Evolutionary conservation across 257 asterid genomes (phyloP), one percentile per base, ranked within the genome.

Genomic region (Solanum chiquidenum): DNA sequence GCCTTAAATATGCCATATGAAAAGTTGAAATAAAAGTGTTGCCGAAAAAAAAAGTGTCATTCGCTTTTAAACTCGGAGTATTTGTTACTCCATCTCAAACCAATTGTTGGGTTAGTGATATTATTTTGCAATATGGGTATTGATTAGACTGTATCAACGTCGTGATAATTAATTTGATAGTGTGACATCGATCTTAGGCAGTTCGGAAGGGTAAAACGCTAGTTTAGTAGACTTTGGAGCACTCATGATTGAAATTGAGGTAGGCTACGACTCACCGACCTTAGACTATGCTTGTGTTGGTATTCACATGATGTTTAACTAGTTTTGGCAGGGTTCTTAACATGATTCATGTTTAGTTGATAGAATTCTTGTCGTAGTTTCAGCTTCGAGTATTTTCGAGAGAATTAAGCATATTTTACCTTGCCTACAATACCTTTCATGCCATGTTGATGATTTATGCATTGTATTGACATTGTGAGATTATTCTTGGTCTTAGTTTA

Each of bases 1-100:
- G 1, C 0, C 1, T 42, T 42, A 42, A 42, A 42, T 9, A 42
- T 42, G 13, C 1, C 5, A 42, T 0, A 9, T 10, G 2, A 3
- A 42, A 42, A 42, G 4, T 42, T 42, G 0, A 42, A 42, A 10
- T 42, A 42, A 10, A 7, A 58, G 2, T 20, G 11, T 58, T 58
- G 11, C 0, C 25, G 12, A 20, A 58, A 7, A 7, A 1, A 58
- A 20, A 58, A 58, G 0, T 58, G 12, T 20, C 1, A 0, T 55
- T 16, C 3, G 18, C 1, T 20, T 20, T 20, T 1, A 0, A 58
- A 58, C 25, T 20, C 1, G 0, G 66, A 58, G 25, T 7, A 58
- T 58, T 58, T 58, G 66, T 58, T 58, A 58, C 25, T 58, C 66
- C 66, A 58, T 20, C 66, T 58, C 66, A 58, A 58, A 58, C 12